Conservation (phyloP, 257 asterid species). For the Linaria vulgaris region DNA sequence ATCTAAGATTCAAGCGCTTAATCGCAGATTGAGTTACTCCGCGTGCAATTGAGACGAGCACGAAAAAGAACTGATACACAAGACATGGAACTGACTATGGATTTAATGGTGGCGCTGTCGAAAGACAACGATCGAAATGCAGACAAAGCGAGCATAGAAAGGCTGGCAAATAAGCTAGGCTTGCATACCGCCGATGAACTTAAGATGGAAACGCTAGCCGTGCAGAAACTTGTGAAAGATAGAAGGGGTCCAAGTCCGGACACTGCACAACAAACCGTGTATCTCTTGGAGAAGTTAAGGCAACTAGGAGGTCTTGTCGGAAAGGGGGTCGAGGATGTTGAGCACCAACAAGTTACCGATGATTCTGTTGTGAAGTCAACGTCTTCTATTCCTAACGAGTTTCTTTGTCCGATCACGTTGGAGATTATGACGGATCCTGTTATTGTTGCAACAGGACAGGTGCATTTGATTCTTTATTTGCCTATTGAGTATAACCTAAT, state of each 20-base stretch:
- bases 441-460: constrained; percentile 89
- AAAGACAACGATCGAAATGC: constrained; percentile 62
- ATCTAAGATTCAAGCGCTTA: neutral
- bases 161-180: constrained; percentile 73
- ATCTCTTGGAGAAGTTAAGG: constrained; percentile 61
- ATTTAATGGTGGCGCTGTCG: constrained; percentile 74
- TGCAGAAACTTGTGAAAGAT: constrained; percentile 49
- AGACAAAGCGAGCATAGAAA: constrained; percentile 64
- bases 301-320: constrained; percentile 50
- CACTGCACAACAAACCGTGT: constrained; percentile 45
- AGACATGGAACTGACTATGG: constrained; percentile 94
- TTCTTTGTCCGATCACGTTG: constrained; percentile 84
- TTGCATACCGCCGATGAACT: constrained; percentile 61
- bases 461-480: constrained; percentile 13
- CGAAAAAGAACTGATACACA: constrained; percentile 64
- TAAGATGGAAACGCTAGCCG: constrained; percentile 52
- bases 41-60: constrained; percentile 58
- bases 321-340: constrained; percentile 23
- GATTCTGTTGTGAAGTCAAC: constrained; percentile 30
- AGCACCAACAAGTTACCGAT: constrained; percentile 20
- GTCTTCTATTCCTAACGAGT: constrained; percentile 69
- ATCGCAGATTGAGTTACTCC: constrained; percentile 61
- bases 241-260: constrained; percentile 45
- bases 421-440: constrained; percentile 95
- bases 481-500: no score